phyloP scores from a whole-genome alignment of 331 rosid genomes.

The Quercus phellos region DNA sequence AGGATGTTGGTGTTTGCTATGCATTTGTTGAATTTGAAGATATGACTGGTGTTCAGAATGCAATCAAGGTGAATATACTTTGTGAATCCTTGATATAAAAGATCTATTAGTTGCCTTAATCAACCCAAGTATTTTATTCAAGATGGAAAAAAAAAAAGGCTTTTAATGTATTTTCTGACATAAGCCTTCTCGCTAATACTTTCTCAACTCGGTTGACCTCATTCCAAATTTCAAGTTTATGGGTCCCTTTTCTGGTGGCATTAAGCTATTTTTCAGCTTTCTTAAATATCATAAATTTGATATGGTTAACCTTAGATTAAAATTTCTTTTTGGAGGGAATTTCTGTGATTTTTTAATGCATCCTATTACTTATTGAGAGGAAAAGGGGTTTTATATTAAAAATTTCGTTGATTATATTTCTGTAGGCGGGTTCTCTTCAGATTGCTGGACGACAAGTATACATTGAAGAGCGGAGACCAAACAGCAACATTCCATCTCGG shows the following conservation, averaged over 20 bases:
- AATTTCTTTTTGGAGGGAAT: background rate
- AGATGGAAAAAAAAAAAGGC: background rate
- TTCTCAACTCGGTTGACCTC: background rate
- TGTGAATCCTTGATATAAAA: background rate
- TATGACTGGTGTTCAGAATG: constrained; percentile 75
- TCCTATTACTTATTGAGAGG: background rate
- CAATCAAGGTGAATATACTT: constrained; percentile 59
- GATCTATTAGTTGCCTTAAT: background rate
- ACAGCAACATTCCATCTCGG: constrained; percentile 78
- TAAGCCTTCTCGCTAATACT: background rate
- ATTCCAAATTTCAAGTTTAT: background rate
- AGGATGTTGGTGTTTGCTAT: constrained; percentile 97
- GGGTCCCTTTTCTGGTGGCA: background rate
- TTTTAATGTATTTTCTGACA: background rate
- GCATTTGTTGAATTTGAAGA: constrained; percentile 97
- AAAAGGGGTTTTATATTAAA: background rate
- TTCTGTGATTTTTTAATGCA: too few relatives aligned
- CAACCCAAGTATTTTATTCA: background rate
- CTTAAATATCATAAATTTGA: background rate
- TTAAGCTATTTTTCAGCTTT: background rate
- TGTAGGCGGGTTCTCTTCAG: constrained; percentile 69
- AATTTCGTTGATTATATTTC: background rate
- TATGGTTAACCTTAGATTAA: background rate
- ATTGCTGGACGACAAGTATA: constrained; percentile 79
- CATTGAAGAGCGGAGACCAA: constrained; percentile 97